Conservation (phyloP, 2,329 filamentous ascomycete genomes). For the Cercospora sesami region DNA sequence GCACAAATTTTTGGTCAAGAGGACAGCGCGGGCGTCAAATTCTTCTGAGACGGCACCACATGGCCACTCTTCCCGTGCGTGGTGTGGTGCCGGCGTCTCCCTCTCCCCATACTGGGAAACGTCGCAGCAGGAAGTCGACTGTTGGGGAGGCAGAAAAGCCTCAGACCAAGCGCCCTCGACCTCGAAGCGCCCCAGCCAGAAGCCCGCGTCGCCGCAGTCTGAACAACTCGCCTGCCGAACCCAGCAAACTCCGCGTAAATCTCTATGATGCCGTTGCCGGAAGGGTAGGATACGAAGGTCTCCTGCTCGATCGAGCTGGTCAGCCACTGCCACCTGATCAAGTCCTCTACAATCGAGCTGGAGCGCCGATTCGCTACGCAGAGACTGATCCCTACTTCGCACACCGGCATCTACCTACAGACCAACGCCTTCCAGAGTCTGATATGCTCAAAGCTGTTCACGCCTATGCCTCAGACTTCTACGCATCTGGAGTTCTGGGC, state of each 20-base stretch:
- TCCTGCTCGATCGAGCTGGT: conserved; percentile 42
- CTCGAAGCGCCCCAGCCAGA: background rate
- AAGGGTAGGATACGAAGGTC: conserved; percentile 49
- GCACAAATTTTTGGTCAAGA: conserved; percentile 91
- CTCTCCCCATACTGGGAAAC: conserved; percentile 7
- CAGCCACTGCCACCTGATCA: conserved; percentile 64
- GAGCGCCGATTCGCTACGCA: conserved; percentile 66
- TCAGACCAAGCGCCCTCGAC: conserved; percentile 11
- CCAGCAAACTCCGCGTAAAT: conserved; percentile 40
- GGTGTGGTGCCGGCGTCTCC: background rate
- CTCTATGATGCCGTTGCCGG: conserved; percentile 72
- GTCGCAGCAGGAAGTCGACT: conserved; percentile 15
- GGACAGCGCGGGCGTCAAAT: conserved; percentile 90
- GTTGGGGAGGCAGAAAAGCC: conserved; percentile 9
- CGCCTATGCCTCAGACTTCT: conserved; percentile 67
- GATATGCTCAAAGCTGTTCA: conserved; percentile 71
- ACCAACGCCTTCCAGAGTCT: conserved; percentile 61
- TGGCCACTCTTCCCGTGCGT: conserved; percentile 2
- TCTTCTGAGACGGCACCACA: conserved; percentile 62
- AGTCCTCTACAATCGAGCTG: conserved; percentile 64
- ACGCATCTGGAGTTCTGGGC: conserved; percentile 45
- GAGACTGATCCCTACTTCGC: conserved; percentile 73
- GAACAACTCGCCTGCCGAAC: conserved; percentile 5
- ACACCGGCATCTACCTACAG: conserved; percentile 55
- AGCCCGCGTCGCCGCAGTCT: background rate